Evolutionary conservation across 2,329 filamentous ascomycete species (phyloP).

Genomic region (Microcyclosporella mali): DNA sequence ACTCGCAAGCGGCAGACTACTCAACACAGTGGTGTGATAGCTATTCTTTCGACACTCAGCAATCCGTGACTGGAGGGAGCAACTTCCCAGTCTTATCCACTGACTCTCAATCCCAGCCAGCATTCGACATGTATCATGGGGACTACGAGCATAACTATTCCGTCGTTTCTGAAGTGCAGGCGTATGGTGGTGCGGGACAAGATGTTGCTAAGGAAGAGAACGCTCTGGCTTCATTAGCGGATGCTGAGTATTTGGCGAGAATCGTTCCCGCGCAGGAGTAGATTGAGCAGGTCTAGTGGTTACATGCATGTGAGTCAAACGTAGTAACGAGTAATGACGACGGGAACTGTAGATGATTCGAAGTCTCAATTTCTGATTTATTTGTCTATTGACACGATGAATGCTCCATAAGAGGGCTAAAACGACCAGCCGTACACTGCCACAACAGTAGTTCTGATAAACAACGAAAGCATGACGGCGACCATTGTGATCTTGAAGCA

Average conservation of each 20-base stretch:
- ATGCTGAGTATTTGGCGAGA: slow-evolving; percentile 6
- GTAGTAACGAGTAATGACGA: too few relatives aligned
- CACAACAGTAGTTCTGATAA: too few relatives aligned
- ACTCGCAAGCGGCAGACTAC: not conserved
- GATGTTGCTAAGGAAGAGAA: slow-evolving; percentile 9
- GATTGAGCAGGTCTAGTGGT: too few relatives aligned
- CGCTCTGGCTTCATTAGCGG: slow-evolving; percentile 8
- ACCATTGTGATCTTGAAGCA: too few relatives aligned
- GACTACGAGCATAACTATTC: slow-evolving; percentile 6
- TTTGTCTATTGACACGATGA: too few relatives aligned
- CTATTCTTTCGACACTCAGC: slow-evolving; percentile 14
- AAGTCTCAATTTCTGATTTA: too few relatives aligned
- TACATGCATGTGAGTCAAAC: too few relatives aligned
- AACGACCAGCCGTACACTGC: too few relatives aligned
- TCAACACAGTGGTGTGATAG: slow-evolving; percentile 13
- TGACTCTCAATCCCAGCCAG: not conserved
- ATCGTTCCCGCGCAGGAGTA: not conserved
- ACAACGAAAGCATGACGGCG: too few relatives aligned
- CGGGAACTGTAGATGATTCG: too few relatives aligned
- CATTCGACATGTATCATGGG: slow-evolving; percentile 1
- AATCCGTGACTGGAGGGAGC: slow-evolving; percentile 2
- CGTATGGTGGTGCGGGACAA: slow-evolving; percentile 15
- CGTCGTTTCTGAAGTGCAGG: slow-evolving; percentile 7
- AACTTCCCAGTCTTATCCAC: not conserved
- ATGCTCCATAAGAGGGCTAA: too few relatives aligned